Evolutionary conservation across 345 rosid genomes (phyloP), one percentile per base, ranked within the genome.

Genomic region (Hirschfeldia incana): DNA sequence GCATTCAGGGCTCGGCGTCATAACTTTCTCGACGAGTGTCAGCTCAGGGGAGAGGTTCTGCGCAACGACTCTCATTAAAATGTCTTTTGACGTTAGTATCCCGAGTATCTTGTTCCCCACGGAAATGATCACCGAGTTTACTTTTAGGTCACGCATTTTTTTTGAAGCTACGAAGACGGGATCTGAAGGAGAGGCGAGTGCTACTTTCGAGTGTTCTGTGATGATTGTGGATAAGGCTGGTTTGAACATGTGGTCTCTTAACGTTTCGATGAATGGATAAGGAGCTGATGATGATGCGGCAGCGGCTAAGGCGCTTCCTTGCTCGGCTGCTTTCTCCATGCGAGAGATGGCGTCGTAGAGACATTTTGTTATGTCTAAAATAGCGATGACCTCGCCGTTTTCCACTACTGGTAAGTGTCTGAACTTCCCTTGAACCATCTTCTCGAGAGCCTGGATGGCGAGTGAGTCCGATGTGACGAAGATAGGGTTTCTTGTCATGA

Each of bases 401-500:
- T 95, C 97, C 8, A 95, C 99, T 62, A 95, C 99, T 12, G 98
- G 98, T 53, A 95, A 97, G 49, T 95, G 98, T 82, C 97, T 87
- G 70, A 95, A 95, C 70, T 90, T 95, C 1, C 99, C 98, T 58
- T 91, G 99, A 32, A 93, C 91, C 99, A 95, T 95, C 84, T 91
- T 93, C 78, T 91, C 97, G 65, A 95, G 97, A 66, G 99, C 99
- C 58, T 93, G 97, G 32, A 93, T 91, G 72, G 99, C 99, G 39
- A 91, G 85, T 0, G 99, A 80, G 74, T 91, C 98, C 0, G 98
- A 86, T 3, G 90, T 84, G 44, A 95, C 98, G 78, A 93, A 95
- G 70, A 89, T 85, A 3, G 99, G 99, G 77, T 89, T 93, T 73
- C 94, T 85, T 0, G 98, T 95, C 99, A 95, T 95, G 69, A 95